phyloP scores from a whole-genome alignment of 495 filamentous ascomycete species.

The Aspergillus heteromorphus region DNA sequence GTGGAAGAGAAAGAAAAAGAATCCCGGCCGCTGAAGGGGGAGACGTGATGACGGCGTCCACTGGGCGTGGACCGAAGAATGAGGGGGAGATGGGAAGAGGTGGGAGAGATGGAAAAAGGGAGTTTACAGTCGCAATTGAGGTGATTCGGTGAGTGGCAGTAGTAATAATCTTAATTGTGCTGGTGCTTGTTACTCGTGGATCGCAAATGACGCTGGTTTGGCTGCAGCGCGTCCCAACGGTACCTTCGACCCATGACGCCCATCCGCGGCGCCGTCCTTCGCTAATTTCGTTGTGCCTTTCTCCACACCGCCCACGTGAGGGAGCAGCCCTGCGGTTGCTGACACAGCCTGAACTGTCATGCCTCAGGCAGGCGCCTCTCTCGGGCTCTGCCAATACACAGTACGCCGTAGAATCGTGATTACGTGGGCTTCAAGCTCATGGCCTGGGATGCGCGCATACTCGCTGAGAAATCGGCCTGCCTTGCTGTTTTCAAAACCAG shows the following conservation, averaged over 20 bases:
- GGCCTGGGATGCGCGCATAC: too few species aligned
- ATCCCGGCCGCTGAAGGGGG: constrained; percentile 23
- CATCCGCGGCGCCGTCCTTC: background rate
- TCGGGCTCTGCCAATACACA: too few species aligned
- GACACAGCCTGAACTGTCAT: too few species aligned
- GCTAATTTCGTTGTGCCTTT: constrained; percentile 1
- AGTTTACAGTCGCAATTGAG: background rate
- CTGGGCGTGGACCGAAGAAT: constrained; percentile 20
- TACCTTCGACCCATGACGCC: background rate
- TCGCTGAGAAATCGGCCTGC: too few species aligned
- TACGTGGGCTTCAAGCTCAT: too few species aligned
- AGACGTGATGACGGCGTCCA: constrained; percentile 41
- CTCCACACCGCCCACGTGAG: constrained; percentile 19
- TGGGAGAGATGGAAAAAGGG: constrained; percentile 9
- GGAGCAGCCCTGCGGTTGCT: constrained; percentile 2
- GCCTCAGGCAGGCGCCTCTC: too few species aligned
- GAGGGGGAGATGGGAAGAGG: constrained; percentile 6
- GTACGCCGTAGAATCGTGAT: too few species aligned
- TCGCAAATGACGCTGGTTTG: background rate
- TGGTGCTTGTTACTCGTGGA: background rate
- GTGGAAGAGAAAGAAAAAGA: constrained; percentile 33
- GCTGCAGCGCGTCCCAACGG: background rate
- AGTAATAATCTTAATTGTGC: background rate
- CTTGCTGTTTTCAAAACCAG: too few species aligned
- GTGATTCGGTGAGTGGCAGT: background rate